A percentile compares a stretch with the other conserved stretches of the same genome.
phyloP scores from a whole-genome alignment of 225 moss, liverwort and hornwort genomes.

The Lunularia cruciata region DNA sequence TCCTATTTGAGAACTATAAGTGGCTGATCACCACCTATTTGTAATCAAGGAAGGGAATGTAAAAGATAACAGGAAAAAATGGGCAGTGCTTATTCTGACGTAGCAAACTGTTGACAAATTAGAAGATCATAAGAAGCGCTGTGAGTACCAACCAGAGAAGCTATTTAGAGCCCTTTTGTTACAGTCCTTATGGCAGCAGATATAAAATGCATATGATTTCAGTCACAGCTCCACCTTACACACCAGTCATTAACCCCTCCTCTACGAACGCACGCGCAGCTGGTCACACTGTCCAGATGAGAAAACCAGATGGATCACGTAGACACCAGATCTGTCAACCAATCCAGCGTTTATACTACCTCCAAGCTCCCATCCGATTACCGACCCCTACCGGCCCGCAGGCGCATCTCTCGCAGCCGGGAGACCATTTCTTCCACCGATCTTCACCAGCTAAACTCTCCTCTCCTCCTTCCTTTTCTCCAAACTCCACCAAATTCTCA shows the following conservation, averaged over 20 bases:
- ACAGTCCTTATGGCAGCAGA: neutral
- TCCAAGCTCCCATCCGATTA: neutral
- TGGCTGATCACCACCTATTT: no score
- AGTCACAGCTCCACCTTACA: neutral
- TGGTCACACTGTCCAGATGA: neutral
- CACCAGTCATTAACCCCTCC: no score
- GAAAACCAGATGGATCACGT: neutral
- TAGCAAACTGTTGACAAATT: no score
- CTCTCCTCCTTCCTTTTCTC: neutral
- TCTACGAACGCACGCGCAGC: neutral
- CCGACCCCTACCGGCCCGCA: conserved; percentile 14
- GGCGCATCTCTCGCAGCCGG: conserved; percentile 1
- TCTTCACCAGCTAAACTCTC: conserved; percentile 1
- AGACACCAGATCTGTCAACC: neutral
- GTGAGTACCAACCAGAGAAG: conserved; percentile 3
- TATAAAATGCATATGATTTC: neutral
- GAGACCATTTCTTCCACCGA: neutral
- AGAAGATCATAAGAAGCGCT: no score
- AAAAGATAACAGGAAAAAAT: no score
- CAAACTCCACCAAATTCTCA: neutral
- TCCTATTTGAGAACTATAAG: no score
- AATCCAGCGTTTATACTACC: neutral
- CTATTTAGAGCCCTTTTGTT: neutral
- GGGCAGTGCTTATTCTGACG: no score
- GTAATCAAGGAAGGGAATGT: no score